These are phyloP conservation scores for Phlebopus sp. DNA, from an alignment of 1,284 basidiomycete genomes.

Conservation along the genomic window DNA sequence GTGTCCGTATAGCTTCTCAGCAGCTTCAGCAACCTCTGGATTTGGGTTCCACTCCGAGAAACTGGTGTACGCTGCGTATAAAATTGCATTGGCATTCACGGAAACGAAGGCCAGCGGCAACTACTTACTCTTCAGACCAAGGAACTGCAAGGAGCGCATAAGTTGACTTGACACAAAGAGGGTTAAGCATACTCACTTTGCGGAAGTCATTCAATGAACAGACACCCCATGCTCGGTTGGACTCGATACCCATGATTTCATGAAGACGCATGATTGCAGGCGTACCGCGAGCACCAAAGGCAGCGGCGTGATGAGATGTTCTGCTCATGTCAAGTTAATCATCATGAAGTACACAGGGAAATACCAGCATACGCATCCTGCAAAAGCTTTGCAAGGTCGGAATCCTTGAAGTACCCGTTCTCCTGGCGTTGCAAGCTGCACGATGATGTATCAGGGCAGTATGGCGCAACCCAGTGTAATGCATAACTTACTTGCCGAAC, in stretches of 20 bases:
- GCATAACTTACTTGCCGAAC: slow-evolving; percentile 51
- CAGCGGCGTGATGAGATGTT: slow-evolving; percentile 69
- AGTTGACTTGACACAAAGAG: neutral
- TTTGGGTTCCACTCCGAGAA: slow-evolving; percentile 86
- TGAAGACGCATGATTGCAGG: slow-evolving; percentile 73
- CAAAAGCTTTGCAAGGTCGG: slow-evolving; percentile 67
- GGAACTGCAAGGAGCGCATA: slow-evolving; percentile 41
- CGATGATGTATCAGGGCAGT: slow-evolving; percentile 4
- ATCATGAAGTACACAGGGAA: neutral
- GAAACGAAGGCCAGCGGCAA: neutral
- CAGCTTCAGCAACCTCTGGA: slow-evolving; percentile 65
- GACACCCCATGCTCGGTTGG: slow-evolving; percentile 76
- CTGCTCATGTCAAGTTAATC: slow-evolving; percentile 34
- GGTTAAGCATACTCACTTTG: slow-evolving; percentile 39
- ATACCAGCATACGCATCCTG: slow-evolving; percentile 56
- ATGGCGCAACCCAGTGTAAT: neutral
- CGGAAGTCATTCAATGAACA: slow-evolving; percentile 87
- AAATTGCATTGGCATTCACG: neutral
- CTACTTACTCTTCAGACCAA: slow-evolving; percentile 69
- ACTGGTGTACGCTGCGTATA: slow-evolving; percentile 46
- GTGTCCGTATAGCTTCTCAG: slow-evolving; percentile 73
- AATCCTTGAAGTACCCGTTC: slow-evolving; percentile 65
- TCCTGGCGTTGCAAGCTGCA: slow-evolving; percentile 58
- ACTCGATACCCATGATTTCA: slow-evolving; percentile 81
- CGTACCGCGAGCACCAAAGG: slow-evolving; percentile 78